Evolutionary conservation across 371 early-diverging fungal species (phyloP).

Genomic region (Encephalitozoon romaleae): DNA sequence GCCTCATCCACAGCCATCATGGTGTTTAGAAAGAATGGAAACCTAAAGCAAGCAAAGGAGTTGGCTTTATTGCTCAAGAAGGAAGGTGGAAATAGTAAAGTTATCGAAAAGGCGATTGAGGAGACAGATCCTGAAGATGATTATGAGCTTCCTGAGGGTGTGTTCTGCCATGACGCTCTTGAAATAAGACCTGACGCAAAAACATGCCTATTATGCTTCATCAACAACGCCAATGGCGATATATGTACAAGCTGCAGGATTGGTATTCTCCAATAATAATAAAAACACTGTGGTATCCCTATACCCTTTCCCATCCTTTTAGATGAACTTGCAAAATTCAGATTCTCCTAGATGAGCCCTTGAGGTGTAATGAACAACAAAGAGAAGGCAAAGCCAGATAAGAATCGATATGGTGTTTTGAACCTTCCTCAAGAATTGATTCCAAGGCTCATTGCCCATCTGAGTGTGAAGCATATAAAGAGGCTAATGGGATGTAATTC

Average conservation of each 20-base stretch:
- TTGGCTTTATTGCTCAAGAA: conserved; percentile 4
- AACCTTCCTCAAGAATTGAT: conserved; percentile 34
- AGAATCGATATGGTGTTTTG: neutral
- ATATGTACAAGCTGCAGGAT: conserved; percentile 31
- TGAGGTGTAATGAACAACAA: neutral
- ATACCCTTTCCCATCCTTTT: neutral
- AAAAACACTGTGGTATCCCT: neutral
- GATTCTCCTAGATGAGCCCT: neutral
- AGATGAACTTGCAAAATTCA: neutral
- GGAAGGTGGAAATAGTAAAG: neutral
- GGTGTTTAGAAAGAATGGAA: conserved; percentile 50
- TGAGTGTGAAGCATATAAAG: conserved; percentile 39
- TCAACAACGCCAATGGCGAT: conserved; percentile 4
- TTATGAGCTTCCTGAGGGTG: conserved; percentile 3
- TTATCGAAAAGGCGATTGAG: conserved; percentile 3
- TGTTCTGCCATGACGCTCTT: conserved; percentile 30
- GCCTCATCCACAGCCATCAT: conserved; percentile 22
- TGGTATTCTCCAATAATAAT: conserved; percentile 16
- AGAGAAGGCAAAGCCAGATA: neutral
- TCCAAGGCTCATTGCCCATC: conserved; percentile 11
- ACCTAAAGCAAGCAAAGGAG: conserved; percentile 44
- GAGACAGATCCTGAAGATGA: neutral
- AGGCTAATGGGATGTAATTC: conserved; percentile 34
- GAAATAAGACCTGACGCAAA: neutral
- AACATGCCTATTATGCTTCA: conserved; percentile 27